Evolutionary conservation across 352 stramenopile species (phyloP).

Genomic region (Hyaloperonospora brassicae): DNA sequence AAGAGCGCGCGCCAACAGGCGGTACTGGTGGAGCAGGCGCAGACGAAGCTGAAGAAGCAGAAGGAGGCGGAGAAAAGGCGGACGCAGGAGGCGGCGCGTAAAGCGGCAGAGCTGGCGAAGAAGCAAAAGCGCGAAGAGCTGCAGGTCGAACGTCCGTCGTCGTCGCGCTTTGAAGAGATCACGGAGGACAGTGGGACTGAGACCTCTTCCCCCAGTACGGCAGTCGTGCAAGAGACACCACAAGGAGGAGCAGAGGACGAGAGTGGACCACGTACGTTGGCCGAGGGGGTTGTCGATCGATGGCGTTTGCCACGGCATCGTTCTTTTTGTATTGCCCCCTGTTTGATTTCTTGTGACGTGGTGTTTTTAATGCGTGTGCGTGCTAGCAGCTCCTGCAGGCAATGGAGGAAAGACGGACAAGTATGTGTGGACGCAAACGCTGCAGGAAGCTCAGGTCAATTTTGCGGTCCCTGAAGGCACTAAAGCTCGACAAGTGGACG

Average conservation of each 20-base stretch:
- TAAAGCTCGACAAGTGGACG: conserved; percentile 88
- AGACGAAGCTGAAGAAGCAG: conserved; percentile 75
- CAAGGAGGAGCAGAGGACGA: conserved; percentile 46
- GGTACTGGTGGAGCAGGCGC: conserved; percentile 62
- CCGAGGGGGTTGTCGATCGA: too few species aligned
- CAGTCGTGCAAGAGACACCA: conserved; percentile 18
- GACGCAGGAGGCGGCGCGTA: conserved; percentile 45
- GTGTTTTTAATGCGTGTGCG: conserved; percentile 7
- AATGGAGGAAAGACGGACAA: conserved; percentile 90
- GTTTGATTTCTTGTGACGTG: not conserved
- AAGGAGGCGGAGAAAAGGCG: conserved; percentile 71
- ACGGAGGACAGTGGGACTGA: conserved; percentile 47
- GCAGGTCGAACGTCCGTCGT: conserved; percentile 20
- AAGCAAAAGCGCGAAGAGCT: conserved; percentile 35
- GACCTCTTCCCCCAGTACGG: conserved; percentile 11
- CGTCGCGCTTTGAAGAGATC: conserved; percentile 75
- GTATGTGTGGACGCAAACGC: conserved; percentile 97
- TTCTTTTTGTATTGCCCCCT: too few species aligned
- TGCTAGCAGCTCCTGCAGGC: conserved; percentile 62
- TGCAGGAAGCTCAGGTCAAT: conserved; percentile 91
- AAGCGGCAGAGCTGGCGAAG: conserved; percentile 42
- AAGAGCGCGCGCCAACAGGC: conserved; percentile 90
- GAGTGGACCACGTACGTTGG: conserved; percentile 44
- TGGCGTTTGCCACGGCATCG: too few species aligned
- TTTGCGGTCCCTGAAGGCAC: conserved; percentile 90